phyloP scores from a whole-genome alignment of 1,284 basidiomycete species.

The Takashimella koratensis region DNA sequence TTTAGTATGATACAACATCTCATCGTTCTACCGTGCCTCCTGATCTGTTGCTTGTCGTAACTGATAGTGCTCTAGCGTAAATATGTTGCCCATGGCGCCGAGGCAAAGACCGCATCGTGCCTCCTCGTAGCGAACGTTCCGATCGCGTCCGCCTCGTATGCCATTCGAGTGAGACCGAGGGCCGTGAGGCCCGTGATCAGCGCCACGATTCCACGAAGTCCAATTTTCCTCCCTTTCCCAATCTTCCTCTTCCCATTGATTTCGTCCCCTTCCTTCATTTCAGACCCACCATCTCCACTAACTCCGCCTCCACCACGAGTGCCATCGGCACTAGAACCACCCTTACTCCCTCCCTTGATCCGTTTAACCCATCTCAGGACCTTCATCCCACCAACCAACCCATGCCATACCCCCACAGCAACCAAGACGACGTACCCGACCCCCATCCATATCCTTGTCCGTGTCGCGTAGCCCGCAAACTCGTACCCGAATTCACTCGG shows the following conservation, averaged over 20 bases:
- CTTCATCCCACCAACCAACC: conserved; percentile 33
- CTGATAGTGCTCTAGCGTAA: too few relatives aligned
- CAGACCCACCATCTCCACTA: too few relatives aligned
- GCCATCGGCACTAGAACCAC: too few relatives aligned
- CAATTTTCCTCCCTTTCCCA: conserved; percentile 13
- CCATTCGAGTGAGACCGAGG: conserved; percentile 30
- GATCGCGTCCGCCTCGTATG: conserved; percentile 19
- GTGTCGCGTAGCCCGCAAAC: conserved; percentile 37
- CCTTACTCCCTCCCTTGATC: not conserved
- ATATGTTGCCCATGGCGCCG: conserved; percentile 19
- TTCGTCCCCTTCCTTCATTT: conserved; percentile 2
- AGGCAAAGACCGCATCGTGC: conserved; percentile 31
- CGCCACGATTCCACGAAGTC: conserved; percentile 24
- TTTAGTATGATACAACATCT: too few relatives aligned
- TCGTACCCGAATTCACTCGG: conserved; percentile 43
- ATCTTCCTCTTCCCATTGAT: conserved; percentile 5
- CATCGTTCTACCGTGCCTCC: too few relatives aligned
- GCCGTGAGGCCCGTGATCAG: conserved; percentile 24
- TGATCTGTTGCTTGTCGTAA: too few relatives aligned
- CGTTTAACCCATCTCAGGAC: conserved; percentile 32
- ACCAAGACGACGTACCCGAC: conserved; percentile 26
- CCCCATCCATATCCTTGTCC: conserved; percentile 15
- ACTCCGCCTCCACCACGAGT: too few relatives aligned
- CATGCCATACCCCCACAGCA: conserved; percentile 27
- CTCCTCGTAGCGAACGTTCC: conserved; percentile 22